Percentiles rank a stretch among this genome's conserved stretches.
Evolutionary conservation across 345 rosid genomes (phyloP).

Genomic region (Acer negundo): DNA sequence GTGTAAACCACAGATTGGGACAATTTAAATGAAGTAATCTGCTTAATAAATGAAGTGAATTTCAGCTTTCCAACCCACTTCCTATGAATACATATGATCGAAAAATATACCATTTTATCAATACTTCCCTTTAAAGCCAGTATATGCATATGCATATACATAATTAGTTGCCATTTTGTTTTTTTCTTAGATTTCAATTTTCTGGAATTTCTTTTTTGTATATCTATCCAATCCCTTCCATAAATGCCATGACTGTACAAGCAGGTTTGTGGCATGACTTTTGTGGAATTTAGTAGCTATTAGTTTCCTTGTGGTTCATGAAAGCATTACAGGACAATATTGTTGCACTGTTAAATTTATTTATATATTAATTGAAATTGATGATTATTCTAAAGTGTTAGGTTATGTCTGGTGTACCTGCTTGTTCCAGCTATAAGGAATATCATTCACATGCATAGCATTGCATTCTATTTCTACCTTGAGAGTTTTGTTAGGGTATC

Average conservation of each 20-base stretch:
- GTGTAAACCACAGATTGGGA: not conserved
- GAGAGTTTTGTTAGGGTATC: constrained; percentile 9
- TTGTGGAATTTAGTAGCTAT: not conserved
- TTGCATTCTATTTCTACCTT: not conserved
- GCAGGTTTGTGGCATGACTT: not conserved
- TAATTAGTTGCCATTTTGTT: not conserved
- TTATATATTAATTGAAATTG: constrained; percentile 18
- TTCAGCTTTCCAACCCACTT: not conserved
- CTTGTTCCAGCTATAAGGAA: constrained; percentile 16
- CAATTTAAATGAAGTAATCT: not conserved
- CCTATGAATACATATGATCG: not conserved
- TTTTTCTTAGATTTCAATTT: not conserved
- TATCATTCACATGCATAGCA: constrained; percentile 6
- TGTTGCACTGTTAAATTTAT: not conserved
- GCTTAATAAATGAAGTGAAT: not conserved
- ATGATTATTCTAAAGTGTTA: constrained; percentile 9
- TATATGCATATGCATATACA: not conserved
- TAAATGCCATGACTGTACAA: not conserved
- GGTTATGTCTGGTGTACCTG: constrained; percentile 10
- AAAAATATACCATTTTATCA: not conserved
- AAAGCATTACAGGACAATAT: not conserved
- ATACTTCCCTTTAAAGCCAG: not conserved
- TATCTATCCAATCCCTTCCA: not conserved
- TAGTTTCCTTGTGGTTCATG: not conserved
- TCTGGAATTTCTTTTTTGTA: not conserved